A percentile compares a stretch with the other conserved stretches of the same genome.
Evolutionary conservation across 2,329 filamentous ascomycete genomes (phyloP).

Genomic region (Claviceps spartinae): DNA sequence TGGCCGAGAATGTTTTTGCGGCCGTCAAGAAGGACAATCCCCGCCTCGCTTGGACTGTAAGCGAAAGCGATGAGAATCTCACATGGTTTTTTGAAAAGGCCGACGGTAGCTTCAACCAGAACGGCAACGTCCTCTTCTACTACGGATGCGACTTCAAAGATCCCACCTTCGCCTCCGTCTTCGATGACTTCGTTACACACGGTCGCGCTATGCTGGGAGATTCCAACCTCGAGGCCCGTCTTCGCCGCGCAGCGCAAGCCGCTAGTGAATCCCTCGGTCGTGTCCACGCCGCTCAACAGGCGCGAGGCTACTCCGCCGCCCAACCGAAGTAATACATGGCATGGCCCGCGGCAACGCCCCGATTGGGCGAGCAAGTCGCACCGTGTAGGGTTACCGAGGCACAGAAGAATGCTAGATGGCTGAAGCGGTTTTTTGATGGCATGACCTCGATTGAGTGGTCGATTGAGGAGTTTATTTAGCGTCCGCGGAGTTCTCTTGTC

Average conservation of each 20-base stretch:
- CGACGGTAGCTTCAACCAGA: slow-evolving; percentile 74
- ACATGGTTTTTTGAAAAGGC: slow-evolving; percentile 98
- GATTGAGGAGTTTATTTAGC: no score
- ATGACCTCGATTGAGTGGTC: no score
- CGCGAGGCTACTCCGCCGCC: slow-evolving; percentile 10
- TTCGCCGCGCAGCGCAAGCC: slow-evolving; percentile 62
- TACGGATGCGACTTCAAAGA: slow-evolving; percentile 74
- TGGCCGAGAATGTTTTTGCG: slow-evolving; percentile 88
- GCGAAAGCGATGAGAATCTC: slow-evolving; percentile 88
- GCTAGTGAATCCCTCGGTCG: slow-evolving; percentile 38
- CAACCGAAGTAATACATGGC: neutral
- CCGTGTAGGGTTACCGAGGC: no score
- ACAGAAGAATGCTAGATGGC: no score
- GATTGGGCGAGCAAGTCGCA: no score
- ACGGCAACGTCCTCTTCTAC: slow-evolving; percentile 91
- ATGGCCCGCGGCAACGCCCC: no score
- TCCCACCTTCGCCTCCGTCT: slow-evolving; percentile 62
- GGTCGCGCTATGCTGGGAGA: slow-evolving; percentile 80
- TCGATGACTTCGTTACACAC: slow-evolving; percentile 72
- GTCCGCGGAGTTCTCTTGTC: no score
- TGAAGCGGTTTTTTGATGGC: no score
- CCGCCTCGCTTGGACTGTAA: slow-evolving; percentile 90
- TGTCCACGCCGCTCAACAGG: slow-evolving; percentile 11
- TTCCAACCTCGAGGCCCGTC: slow-evolving; percentile 74
- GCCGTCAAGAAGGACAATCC: slow-evolving; percentile 89